Evolutionary conservation across 257 asterid genomes (phyloP), one percentile per base, ranked within the genome.

Genomic region (Haberlea rhodopensis): DNA sequence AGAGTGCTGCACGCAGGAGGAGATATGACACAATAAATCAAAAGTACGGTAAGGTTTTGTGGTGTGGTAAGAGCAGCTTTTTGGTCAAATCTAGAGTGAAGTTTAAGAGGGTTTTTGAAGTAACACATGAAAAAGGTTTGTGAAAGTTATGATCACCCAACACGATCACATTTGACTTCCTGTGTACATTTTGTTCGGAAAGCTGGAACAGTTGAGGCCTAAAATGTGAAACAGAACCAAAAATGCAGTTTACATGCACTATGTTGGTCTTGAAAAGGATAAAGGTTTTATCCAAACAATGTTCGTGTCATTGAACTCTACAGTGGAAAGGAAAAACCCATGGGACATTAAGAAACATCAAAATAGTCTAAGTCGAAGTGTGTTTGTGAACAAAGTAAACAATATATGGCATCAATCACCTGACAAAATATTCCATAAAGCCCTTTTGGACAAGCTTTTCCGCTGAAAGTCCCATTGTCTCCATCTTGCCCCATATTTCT

Each of bases 381-480:
- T 21, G 66, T 20, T 8, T 7, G 49, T 31, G 20, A n/a, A 68
- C 22, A 31, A 45, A 28, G 62, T 2, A 29, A 1, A 18, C 0
- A 60, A 40, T 57, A 73, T 60, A 52, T 26, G 56, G 53, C 49
- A 68, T 70, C 57, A 68, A 69, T 65, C 75, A 90, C 97, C 94
- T 79, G 80, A 78, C 97, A 90, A 74, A 79, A 87, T 70, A 87
- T 76, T 74, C 97, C 97, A 67, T 80, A 84, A 43, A 90, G 97
- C 62, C 97, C 97, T 65, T 75, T 67, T 16, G 96, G 97, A 72
- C 97, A 90, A 74, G 87, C 87, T 76, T 85, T 80, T 61, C 97
- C 97, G 26, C 85, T 85, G 65, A 90, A 69, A 34, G 95, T 85
- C 57, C 97, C 97, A 66, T 80, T 87, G 70, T 82, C 89, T 22